phyloP scores from a whole-genome alignment of 2,329 filamentous ascomycete genomes.

The Neonectria faginata region DNA sequence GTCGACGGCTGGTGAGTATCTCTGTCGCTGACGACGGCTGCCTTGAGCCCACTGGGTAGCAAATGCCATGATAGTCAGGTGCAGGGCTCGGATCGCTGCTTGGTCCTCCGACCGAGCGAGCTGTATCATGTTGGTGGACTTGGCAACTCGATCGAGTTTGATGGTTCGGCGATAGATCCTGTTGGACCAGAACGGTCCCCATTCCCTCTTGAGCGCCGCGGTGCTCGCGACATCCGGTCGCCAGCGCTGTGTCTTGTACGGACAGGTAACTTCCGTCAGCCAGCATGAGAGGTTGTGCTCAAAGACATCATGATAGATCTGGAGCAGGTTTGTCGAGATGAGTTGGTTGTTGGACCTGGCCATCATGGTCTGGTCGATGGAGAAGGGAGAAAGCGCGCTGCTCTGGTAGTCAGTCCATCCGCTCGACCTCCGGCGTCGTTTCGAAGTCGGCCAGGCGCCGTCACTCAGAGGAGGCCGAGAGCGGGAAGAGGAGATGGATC shows the following conservation, averaged over 20 bases:
- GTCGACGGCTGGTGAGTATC: conserved; percentile 23
- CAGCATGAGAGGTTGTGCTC: conserved; percentile 44
- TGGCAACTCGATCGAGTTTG: conserved; percentile 38
- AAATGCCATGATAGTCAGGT: conserved; percentile 43
- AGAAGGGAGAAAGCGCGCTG: conserved; percentile 37
- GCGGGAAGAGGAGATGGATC: conserved; percentile 7
- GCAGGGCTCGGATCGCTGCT: conserved; percentile 34
- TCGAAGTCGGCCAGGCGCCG: conserved; percentile 18
- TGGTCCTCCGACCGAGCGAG: conserved; percentile 36
- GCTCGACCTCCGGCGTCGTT: conserved; percentile 34
- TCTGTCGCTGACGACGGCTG: conserved; percentile 43
- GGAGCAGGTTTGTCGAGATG: conserved; percentile 40
- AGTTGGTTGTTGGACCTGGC: conserved; percentile 40
- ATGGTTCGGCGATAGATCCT: conserved; percentile 42
- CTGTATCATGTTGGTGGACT: conserved; percentile 36
- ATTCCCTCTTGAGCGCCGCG: conserved; percentile 31
- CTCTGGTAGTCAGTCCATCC: conserved; percentile 25
- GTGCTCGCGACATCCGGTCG: conserved; percentile 13
- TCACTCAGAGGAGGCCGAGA: conserved; percentile 12
- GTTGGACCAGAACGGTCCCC: conserved; percentile 43
- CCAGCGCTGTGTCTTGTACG: conserved; percentile 36
- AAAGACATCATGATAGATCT: conserved; percentile 43
- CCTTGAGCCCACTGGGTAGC: conserved; percentile 44
- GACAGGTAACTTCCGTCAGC: conserved; percentile 43
- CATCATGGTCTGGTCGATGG: conserved; percentile 42